phyloP scores from a whole-genome alignment of 1,284 basidiomycete species.

The Sanghuangporus sanghuang region DNA sequence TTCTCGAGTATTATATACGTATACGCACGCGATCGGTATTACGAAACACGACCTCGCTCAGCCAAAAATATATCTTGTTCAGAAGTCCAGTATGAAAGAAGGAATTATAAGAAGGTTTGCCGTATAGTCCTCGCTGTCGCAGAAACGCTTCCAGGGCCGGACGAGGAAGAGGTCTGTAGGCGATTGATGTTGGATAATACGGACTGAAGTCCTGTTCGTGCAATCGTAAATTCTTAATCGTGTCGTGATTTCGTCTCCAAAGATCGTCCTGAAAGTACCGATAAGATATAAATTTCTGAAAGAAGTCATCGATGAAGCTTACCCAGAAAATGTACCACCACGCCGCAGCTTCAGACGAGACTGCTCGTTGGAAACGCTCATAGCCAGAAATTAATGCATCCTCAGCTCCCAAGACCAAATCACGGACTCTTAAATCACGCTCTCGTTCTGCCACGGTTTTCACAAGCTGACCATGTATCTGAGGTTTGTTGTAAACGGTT shows the following conservation, averaged over 20 bases:
- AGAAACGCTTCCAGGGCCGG: slow-evolving; percentile 63
- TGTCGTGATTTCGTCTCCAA: slow-evolving; percentile 61
- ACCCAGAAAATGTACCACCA: slow-evolving; percentile 88
- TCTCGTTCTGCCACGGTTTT: slow-evolving; percentile 45
- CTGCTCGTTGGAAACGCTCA: slow-evolving; percentile 52
- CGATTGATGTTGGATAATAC: slow-evolving; percentile 67
- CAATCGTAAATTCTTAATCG: slow-evolving; percentile 41
- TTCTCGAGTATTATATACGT: neutral
- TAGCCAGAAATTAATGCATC: slow-evolving; percentile 50
- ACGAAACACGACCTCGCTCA: slow-evolving; percentile 70
- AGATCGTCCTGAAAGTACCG: slow-evolving; percentile 54
- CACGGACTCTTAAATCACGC: slow-evolving; percentile 48
- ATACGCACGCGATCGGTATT: slow-evolving; percentile 43
- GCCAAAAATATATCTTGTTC: slow-evolving; percentile 70
- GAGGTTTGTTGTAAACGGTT: slow-evolving; percentile 54
- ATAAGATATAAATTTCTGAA: neutral
- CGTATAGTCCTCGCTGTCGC: slow-evolving; percentile 52
- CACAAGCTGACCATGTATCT: slow-evolving; percentile 39
- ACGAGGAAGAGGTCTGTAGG: slow-evolving; percentile 70
- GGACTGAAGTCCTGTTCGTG: slow-evolving; percentile 67
- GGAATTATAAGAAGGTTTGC: slow-evolving; percentile 39
- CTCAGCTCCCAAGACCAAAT: slow-evolving; percentile 46
- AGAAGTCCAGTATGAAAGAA: slow-evolving; percentile 68
- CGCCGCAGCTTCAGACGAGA: slow-evolving; percentile 45
- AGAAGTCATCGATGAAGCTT: slow-evolving; percentile 23